These are phyloP conservation scores for Aspergillus sp. DNA, from an alignment of 2,329 filamentous ascomycete genomes.

Conservation along the genomic window DNA sequence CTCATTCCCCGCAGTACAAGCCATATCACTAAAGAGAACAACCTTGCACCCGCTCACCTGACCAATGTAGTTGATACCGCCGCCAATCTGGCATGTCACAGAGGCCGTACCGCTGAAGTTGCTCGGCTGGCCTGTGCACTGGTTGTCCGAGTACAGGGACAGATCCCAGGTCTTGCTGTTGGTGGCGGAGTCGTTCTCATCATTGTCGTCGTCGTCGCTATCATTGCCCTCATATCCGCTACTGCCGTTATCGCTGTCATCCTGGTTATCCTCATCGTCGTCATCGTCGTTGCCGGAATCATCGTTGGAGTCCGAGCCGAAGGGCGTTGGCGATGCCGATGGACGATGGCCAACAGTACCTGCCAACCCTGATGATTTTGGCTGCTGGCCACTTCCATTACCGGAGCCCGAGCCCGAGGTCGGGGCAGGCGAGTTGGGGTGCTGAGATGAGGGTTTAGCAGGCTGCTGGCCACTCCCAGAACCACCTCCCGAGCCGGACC, in stretches of 20 bases:
- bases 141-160: background rate
- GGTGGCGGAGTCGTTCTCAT: background rate
- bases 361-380: background rate
- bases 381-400: background rate
- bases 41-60: constrained; percentile 1
- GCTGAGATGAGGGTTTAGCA: too few species aligned
- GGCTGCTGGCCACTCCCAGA: too few species aligned
- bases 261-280: background rate
- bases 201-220: background rate
- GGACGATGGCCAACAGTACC: background rate
- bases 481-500: too few species aligned
- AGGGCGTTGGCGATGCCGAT: background rate
- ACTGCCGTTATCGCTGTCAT: background rate
- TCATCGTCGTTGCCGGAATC: background rate
- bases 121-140: background rate
- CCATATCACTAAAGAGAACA: background rate
- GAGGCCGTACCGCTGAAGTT: background rate
- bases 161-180: background rate
- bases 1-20: background rate
- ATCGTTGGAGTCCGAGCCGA: background rate
- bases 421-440: too few species aligned
- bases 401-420: too few species aligned
- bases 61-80: background rate
- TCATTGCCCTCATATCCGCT: background rate
- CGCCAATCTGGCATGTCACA: background rate